phyloP scores from a whole-genome alignment of 495 filamentous ascomycete species.

The Durotheca rogersii region DNA sequence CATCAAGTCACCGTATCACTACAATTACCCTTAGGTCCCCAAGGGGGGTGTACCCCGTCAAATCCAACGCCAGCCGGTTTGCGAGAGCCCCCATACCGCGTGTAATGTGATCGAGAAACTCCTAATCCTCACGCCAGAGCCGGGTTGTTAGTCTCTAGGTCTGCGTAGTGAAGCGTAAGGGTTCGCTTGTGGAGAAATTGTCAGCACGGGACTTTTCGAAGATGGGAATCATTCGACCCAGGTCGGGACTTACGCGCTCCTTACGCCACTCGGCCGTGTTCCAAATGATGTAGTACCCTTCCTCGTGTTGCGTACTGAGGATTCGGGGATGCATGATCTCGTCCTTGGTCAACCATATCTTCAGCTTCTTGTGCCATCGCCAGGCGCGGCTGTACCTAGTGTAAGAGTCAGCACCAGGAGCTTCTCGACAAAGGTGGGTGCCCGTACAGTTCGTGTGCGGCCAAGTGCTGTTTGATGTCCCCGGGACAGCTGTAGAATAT shows the following conservation, averaged over 20 bases:
- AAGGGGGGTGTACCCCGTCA: slow-evolving; percentile 13
- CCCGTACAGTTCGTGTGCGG: slow-evolving; percentile 72
- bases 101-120: slow-evolving; percentile 14
- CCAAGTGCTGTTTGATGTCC: slow-evolving; percentile 81
- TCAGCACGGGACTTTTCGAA: slow-evolving; percentile 18
- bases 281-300: slow-evolving; percentile 87
- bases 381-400: slow-evolving; percentile 69
- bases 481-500: slow-evolving; percentile 91
- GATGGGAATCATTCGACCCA: neutral
- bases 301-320: slow-evolving; percentile 68
- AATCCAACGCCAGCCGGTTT: slow-evolving; percentile 20
- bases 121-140: slow-evolving; percentile 6
- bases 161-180: slow-evolving; percentile 75
- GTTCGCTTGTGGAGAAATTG: slow-evolving; percentile 58
- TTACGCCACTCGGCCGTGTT: slow-evolving; percentile 82
- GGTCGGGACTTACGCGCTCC: slow-evolving; percentile 63
- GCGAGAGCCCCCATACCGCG: slow-evolving; percentile 9
- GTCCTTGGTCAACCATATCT: slow-evolving; percentile 90
- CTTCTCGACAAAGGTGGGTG: neutral
- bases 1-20: slow-evolving; percentile 15
- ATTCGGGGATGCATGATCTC: slow-evolving; percentile 67
- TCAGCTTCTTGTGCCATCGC: slow-evolving; percentile 87
- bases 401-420: slow-evolving; percentile 15
- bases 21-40: slow-evolving; percentile 21
- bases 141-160: slow-evolving; percentile 58